Percentiles rank a stretch among this genome's conserved stretches.
phyloP scores from a whole-genome alignment of 1,284 basidiomycete species.

The Leccinum pallidistipes region DNA sequence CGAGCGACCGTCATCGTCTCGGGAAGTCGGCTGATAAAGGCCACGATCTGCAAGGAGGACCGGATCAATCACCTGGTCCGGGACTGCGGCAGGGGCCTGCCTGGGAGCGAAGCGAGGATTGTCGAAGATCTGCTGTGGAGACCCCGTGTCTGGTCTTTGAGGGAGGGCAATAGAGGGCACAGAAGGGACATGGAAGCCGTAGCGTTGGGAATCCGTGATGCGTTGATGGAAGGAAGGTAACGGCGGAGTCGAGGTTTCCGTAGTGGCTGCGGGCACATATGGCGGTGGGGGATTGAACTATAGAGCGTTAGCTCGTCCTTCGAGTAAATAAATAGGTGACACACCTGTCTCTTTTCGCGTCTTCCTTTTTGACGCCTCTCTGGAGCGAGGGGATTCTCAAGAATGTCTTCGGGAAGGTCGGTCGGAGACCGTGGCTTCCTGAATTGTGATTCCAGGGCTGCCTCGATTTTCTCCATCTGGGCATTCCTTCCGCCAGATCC shows the following conservation, averaged over 20 bases:
- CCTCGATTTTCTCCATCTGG: not conserved
- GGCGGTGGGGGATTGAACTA: not conserved
- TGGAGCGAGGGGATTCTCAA: not conserved
- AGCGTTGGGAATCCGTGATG: not conserved
- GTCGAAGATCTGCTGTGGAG: too few species aligned
- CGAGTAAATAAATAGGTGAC: not conserved
- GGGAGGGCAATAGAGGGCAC: not conserved
- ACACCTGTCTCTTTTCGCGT: not conserved
- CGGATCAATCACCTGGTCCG: too few species aligned
- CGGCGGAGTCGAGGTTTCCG: not conserved
- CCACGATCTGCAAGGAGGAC: too few species aligned
- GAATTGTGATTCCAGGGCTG: not conserved
- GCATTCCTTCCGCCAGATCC: not conserved
- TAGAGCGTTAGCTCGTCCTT: not conserved
- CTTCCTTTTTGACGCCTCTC: not conserved
- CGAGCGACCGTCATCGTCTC: too few species aligned
- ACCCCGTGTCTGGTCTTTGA: too few species aligned
- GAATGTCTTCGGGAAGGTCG: not conserved
- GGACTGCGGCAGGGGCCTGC: too few species aligned
- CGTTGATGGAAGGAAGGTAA: not conserved
- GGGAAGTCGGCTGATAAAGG: too few species aligned
- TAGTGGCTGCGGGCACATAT: not conserved
- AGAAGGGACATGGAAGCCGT: not conserved
- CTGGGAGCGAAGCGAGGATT: too few species aligned
- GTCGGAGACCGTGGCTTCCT: not conserved